A percentile compares a stretch with the other conserved stretches of the same genome.
Conservation (phyloP, 129 eudicot genomes). For the Calendula officinalis region DNA sequence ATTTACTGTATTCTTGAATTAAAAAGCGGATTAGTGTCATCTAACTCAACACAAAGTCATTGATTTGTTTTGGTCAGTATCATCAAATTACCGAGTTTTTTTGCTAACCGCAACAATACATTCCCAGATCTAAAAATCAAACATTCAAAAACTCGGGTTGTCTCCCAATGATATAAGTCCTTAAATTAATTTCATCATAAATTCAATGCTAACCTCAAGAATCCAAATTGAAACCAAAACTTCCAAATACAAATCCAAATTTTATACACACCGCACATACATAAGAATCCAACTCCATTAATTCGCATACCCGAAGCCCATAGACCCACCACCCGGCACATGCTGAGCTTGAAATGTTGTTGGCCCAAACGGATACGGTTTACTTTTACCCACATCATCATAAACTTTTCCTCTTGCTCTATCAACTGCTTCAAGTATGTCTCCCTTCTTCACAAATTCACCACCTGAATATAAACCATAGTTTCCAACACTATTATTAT, state of each 20-base stretch:
- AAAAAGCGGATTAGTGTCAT: too few relatives aligned
- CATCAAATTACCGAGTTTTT: too few relatives aligned
- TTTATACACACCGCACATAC: neutral
- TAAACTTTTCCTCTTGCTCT: constrained; percentile 33
- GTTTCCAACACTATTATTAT: neutral
- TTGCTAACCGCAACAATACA: too few relatives aligned
- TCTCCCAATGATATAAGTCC: too few relatives aligned
- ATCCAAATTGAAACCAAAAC: neutral
- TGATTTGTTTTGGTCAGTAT: too few relatives aligned
- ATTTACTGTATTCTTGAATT: too few relatives aligned
- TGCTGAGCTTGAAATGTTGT: neutral
- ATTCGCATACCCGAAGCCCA: constrained; percentile 26
- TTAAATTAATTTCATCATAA: too few relatives aligned
- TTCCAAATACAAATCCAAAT: neutral
- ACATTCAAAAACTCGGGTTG: too few relatives aligned
- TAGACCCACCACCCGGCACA: neutral
- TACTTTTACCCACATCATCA: constrained; percentile 19
- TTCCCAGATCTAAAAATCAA: too few relatives aligned
- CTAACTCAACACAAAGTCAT: too few relatives aligned
- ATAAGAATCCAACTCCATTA: constrained; percentile 12
- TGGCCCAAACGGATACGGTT: constrained; percentile 31
- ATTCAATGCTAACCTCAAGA: neutral
- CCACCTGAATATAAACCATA: constrained; percentile 35
- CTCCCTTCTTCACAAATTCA: constrained; percentile 42
- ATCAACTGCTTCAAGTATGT: constrained; percentile 41